Percentiles rank a stretch among this genome's conserved stretches.
Conservation (phyloP, 2,329 filamentous ascomycete genomes). For the Aspergillus fijiensis region DNA sequence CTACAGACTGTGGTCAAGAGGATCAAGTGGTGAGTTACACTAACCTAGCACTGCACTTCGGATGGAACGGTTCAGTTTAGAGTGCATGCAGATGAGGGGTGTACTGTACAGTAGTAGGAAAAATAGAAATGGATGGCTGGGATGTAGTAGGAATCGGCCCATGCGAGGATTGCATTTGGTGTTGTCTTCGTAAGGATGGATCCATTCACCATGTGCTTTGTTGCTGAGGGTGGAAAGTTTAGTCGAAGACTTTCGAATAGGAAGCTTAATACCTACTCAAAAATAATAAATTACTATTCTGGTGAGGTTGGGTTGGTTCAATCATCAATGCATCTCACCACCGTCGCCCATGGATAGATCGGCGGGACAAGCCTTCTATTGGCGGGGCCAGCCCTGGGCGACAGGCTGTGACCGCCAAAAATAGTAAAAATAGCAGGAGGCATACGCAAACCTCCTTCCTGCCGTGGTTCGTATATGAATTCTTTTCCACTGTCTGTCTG, state of each 20-base stretch:
- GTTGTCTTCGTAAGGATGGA: neutral
- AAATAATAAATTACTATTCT: neutral
- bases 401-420: slow-evolving; percentile 13
- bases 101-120: neutral
- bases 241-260: neutral
- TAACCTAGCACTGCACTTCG: neutral
- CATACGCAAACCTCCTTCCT: slow-evolving; percentile 17
- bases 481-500: neutral
- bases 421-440: slow-evolving; percentile 11
- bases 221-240: neutral
- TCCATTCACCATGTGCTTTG: neutral
- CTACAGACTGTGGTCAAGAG: no score
- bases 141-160: neutral
- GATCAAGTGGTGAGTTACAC: neutral
- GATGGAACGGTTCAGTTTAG: neutral
- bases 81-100: neutral
- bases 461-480: neutral
- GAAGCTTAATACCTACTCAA: neutral
- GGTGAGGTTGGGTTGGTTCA: no score
- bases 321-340: neutral
- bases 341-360: slow-evolving; percentile 1
- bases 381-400: slow-evolving; percentile 1
- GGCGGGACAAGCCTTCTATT: neutral
- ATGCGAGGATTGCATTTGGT: neutral
- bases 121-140: neutral